A percentile compares a stretch with the other conserved stretches of the same genome.
These are phyloP conservation scores for Oryza longistaminata DNA, from an alignment of 176 grass and related monocot genomes.

Conservation along the genomic window DNA sequence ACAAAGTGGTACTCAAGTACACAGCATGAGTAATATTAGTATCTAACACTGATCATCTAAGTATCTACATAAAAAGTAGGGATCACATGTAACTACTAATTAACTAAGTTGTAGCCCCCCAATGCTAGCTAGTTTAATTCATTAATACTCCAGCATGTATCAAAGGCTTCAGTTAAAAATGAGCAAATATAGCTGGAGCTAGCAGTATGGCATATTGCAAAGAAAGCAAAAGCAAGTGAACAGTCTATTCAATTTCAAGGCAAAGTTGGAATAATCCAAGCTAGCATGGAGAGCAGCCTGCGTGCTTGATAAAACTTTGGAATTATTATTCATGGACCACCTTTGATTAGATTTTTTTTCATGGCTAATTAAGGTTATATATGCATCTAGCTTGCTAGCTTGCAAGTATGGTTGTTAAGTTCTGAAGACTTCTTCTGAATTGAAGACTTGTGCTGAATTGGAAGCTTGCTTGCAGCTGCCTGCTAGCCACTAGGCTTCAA, in stretches of 20 bases:
- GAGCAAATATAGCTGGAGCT: neutral
- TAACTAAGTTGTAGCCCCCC: neutral
- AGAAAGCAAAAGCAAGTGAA: neutral
- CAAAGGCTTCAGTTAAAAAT: neutral
- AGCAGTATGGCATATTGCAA: neutral
- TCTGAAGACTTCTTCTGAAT: neutral
- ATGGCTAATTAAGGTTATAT: neutral
- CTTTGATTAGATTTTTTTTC: neutral
- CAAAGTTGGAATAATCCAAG: neutral
- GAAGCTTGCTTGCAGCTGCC: neutral
- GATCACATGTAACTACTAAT: neutral
- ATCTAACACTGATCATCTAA: neutral
- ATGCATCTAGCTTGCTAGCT: neutral
- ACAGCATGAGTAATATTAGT: neutral
- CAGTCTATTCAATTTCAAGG: neutral
- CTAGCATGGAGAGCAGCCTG: neutral
- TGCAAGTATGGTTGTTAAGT: neutral
- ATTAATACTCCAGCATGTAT: neutral
- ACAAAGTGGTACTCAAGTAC: neutral
- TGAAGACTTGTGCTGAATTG: neutral
- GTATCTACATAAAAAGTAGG: neutral
- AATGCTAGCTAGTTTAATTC: neutral
- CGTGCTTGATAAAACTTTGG: neutral
- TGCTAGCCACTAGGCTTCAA: neutral
- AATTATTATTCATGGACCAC: neutral